Evolutionary conservation across 2,329 filamentous ascomycete species (phyloP).

Genomic region (Aspergillus sp.): DNA sequence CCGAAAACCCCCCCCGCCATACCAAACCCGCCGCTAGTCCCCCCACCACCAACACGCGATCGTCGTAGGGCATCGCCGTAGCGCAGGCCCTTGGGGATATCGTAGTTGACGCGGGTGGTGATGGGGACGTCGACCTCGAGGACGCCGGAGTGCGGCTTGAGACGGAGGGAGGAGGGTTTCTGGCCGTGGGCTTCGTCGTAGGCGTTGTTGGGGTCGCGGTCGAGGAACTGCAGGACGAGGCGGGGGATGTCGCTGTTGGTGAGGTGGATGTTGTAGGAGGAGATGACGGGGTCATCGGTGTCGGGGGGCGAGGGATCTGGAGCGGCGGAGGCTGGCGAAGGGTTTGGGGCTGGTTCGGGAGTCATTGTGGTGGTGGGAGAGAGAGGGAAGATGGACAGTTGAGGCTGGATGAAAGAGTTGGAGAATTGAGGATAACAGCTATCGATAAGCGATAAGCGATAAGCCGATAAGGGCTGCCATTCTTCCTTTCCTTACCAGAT

Average conservation of each 20-base stretch:
- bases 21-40: slow-evolving; percentile 61
- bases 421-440: too few relatives aligned
- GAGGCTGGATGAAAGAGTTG: too few relatives aligned
- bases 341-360: too few relatives aligned
- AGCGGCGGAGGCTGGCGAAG: too few relatives aligned
- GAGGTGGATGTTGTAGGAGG: slow-evolving; percentile 76
- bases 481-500: too few relatives aligned
- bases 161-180: slow-evolving; percentile 62
- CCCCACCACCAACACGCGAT: slow-evolving; percentile 43
- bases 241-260: slow-evolving; percentile 63
- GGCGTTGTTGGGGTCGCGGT: slow-evolving; percentile 53
- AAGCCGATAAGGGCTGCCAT: too few relatives aligned
- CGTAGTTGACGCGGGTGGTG: slow-evolving; percentile 63
- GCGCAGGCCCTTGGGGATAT: slow-evolving; percentile 68
- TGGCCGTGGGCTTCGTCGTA: slow-evolving; percentile 49
- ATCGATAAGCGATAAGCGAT: too few relatives aligned
- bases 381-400: too few relatives aligned
- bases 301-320: too few relatives aligned
- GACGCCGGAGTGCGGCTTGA: slow-evolving; percentile 75
- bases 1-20: slow-evolving; percentile 63
- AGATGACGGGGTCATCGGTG: slow-evolving; percentile 65
- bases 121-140: slow-evolving; percentile 88
- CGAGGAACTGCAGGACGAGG: slow-evolving; percentile 78
- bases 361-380: too few relatives aligned
- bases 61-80: slow-evolving; percentile 70